Evolutionary conservation across 768 basidiomycete genomes (phyloP).

Genomic region (Leccinum uliginosum): DNA sequence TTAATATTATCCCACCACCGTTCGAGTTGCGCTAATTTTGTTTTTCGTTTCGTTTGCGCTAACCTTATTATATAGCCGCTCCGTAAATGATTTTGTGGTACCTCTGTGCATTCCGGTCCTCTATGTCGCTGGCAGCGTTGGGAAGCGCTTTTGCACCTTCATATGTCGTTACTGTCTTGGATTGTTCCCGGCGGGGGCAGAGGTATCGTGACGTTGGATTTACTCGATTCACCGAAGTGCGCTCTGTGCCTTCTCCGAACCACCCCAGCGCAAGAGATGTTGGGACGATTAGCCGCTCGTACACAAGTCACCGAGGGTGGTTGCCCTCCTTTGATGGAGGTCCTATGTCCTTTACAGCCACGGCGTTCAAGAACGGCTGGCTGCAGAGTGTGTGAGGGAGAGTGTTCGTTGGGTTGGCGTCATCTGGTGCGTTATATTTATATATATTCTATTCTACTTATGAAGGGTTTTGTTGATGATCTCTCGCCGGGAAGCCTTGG

Average conservation of each 20-base stretch:
- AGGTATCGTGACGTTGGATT: constrained; percentile 81
- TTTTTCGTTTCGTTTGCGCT: constrained; percentile 3
- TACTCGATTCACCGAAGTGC: constrained; percentile 82
- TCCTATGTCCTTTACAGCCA: constrained; percentile 90
- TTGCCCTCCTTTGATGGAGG: constrained; percentile 54
- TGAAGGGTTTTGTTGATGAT: not conserved
- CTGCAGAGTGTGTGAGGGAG: constrained; percentile 83
- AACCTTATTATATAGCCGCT: constrained; percentile 55
- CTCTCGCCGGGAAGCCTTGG: constrained; percentile 66
- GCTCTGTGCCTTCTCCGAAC: constrained; percentile 74
- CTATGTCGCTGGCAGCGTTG: constrained; percentile 80
- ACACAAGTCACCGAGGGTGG: constrained; percentile 47
- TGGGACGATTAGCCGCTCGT: constrained; percentile 76
- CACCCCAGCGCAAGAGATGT: constrained; percentile 82
- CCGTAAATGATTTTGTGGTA: constrained; percentile 83
- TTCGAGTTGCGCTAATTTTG: constrained; percentile 33
- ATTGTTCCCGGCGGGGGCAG: constrained; percentile 76
- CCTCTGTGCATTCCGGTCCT: constrained; percentile 74
- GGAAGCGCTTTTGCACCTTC: constrained; percentile 78
- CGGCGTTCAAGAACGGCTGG: constrained; percentile 83
- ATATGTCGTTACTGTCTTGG: constrained; percentile 85
- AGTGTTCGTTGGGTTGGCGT: constrained; percentile 89
- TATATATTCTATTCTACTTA: not conserved
- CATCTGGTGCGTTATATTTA: constrained; percentile 64
- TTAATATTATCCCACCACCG: constrained; percentile 38